These are phyloP conservation scores for Xylaria sp. DNA, from an alignment of 2,329 filamentous ascomycete genomes.

Conservation along the genomic window DNA sequence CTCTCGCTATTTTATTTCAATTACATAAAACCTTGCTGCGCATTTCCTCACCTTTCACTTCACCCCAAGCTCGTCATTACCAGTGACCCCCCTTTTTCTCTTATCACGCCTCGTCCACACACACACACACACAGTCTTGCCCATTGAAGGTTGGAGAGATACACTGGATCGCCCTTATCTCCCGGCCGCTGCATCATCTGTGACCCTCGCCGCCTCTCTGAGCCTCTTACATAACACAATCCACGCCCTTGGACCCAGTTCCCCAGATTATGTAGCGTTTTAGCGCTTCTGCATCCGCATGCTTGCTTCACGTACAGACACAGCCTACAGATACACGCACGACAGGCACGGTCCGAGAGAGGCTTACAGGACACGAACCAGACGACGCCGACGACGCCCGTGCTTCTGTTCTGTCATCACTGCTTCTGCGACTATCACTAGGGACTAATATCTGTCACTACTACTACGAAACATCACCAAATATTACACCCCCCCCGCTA, in stretches of 20 bases:
- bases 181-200: conserved; percentile 29
- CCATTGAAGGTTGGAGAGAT: conserved; percentile 42
- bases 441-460: too few relatives aligned
- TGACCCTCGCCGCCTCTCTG: conserved; percentile 2
- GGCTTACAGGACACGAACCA: too few relatives aligned
- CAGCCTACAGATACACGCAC: conserved; percentile 9
- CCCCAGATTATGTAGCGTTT: conserved; percentile 50
- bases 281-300: conserved; percentile 48
- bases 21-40: conserved; percentile 56
- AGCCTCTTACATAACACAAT: conserved; percentile 40
- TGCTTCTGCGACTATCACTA: not conserved
- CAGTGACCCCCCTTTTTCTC: conserved; percentile 28
- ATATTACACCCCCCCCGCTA: not conserved
- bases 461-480: not conserved
- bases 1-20: conserved; percentile 41
- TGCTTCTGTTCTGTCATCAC: conserved; percentile 8
- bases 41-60: conserved; percentile 49
- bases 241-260: conserved; percentile 48
- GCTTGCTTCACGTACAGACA: conserved; percentile 27
- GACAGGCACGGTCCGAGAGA: too few relatives aligned
- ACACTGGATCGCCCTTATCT: conserved; percentile 47
- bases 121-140: conserved; percentile 37
- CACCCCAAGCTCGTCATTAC: conserved; percentile 41
- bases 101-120: conserved; percentile 37
- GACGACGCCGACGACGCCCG: conserved; percentile 13